A percentile compares a stretch with the other conserved stretches of the same genome.
phyloP scores from a whole-genome alignment of 2,329 filamentous ascomycete species.

The Exophiala phaeomuriformis region DNA sequence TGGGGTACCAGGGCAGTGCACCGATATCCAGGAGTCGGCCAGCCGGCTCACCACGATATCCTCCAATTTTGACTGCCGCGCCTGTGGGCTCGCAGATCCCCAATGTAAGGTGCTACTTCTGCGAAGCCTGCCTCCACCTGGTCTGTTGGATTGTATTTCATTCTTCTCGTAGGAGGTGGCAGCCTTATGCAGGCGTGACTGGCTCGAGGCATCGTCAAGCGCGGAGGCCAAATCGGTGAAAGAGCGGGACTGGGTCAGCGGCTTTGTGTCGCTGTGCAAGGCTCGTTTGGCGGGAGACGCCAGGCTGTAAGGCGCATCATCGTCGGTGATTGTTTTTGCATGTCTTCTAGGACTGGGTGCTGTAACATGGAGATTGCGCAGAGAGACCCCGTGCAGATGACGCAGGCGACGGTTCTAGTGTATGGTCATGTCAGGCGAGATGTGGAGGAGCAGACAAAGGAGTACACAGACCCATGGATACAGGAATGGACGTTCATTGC shows the following conservation, averaged over 20 bases:
- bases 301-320: slow-evolving; percentile 60
- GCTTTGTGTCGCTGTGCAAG: slow-evolving; percentile 44
- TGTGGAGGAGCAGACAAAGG: not conserved
- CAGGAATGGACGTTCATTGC: slow-evolving; percentile 41
- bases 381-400: slow-evolving; percentile 76
- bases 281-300: slow-evolving; percentile 62
- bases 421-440: not conserved
- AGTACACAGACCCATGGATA: slow-evolving; percentile 42
- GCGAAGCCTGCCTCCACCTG: slow-evolving; percentile 36
- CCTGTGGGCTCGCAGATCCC: slow-evolving; percentile 51
- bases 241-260: slow-evolving; percentile 52
- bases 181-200: slow-evolving; percentile 21
- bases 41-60: slow-evolving; percentile 62
- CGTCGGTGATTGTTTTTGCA: slow-evolving; percentile 64
- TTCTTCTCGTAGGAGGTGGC: slow-evolving; percentile 22
- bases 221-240: slow-evolving; percentile 32
- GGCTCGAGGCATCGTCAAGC: slow-evolving; percentile 15
- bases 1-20: slow-evolving; percentile 60
- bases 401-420: slow-evolving; percentile 74
- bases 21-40: slow-evolving; percentile 81
- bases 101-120: slow-evolving; percentile 58
- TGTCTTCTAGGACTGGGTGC: slow-evolving; percentile 45
- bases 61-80: slow-evolving; percentile 68
- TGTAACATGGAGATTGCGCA: slow-evolving; percentile 73
- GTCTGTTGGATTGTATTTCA: slow-evolving; percentile 29